A percentile compares a stretch with the other conserved stretches of the same genome.
These are phyloP conservation scores for Trichosporon asahii DNA, from an alignment of 1,284 basidiomycete genomes.

Conservation along the genomic window DNA sequence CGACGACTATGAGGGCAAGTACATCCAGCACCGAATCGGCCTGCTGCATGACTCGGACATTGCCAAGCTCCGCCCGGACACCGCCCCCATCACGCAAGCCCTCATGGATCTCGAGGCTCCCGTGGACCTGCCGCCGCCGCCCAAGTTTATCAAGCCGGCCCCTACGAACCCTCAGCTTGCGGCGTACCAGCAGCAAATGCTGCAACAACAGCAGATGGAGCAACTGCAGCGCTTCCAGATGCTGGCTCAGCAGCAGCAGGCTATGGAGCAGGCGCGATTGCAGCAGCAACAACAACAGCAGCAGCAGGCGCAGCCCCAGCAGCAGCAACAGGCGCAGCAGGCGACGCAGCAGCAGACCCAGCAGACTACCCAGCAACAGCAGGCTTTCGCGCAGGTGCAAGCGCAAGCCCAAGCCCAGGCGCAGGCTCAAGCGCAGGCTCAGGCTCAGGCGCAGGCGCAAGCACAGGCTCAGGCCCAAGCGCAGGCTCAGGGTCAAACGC, in stretches of 20 bases:
- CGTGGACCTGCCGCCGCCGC: slow-evolving; percentile 42
- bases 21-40: slow-evolving; percentile 43
- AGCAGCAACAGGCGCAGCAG: slow-evolving; percentile 10
- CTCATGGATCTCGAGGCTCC: slow-evolving; percentile 35
- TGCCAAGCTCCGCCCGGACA: slow-evolving; percentile 42
- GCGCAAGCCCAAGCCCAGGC: slow-evolving; percentile 13
- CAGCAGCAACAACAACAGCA: slow-evolving; percentile 35
- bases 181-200: slow-evolving; percentile 32
- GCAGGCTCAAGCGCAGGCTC: slow-evolving; percentile 12
- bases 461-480: slow-evolving; percentile 20
- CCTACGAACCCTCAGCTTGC: slow-evolving; percentile 35
- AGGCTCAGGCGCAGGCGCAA: slow-evolving; percentile 20
- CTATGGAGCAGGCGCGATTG: slow-evolving; percentile 29
- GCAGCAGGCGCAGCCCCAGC: slow-evolving; percentile 11
- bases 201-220: slow-evolving; percentile 44
- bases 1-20: slow-evolving; percentile 51
- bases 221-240: slow-evolving; percentile 43
- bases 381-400: slow-evolving; percentile 13
- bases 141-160: slow-evolving; percentile 45
- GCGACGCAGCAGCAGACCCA: slow-evolving; percentile 12
- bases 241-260: slow-evolving; percentile 40
- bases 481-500: slow-evolving; percentile 13
- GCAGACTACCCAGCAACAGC: slow-evolving; percentile 15
- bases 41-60: slow-evolving; percentile 45
- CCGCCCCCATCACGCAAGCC: slow-evolving; percentile 33